Base-by-base conservation (phyloP, 768 basidiomycete species). In the Psilocybe subaeruginosa region DNA sequence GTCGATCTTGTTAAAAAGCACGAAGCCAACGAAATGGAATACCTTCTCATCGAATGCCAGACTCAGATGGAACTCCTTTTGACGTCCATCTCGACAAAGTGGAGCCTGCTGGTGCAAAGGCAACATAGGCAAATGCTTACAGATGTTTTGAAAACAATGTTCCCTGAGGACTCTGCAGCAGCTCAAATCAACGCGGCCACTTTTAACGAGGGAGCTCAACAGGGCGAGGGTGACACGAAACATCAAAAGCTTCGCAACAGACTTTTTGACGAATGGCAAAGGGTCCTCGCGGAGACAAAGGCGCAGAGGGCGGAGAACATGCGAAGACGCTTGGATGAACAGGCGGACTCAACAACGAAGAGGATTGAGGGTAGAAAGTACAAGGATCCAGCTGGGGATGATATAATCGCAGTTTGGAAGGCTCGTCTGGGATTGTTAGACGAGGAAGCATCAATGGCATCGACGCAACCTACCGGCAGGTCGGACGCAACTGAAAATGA, bases 21-120 rank as follows among this genome's bases (percentile, higher is more conserved):
- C 31, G 52, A 60, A 17, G 52, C 52, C 27, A 60, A 55, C 14
- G 59, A 60, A 29, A 52, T 59, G 19, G 58, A 59, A 52, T 59
- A 39, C n/a, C 48, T 59, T 16, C 48, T 59, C 4, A 51, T 59
- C 11, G 58, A 52, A 52, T 59, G 48, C 17, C 48, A 49, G 8
- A 43, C 19, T 16, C 27, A 6, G 4, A 33, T 52, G 35, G 58
- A 59, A 39, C 58, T 9, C 3, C 50, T 59, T 3, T 41, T 59
- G 39, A 37, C 19, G 23, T 27, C 33, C 35, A 59, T 49, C 12
- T 31, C 35, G 16, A 27, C 11, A 8, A 37, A 59, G 16, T 59
- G 58, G 58, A 59, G 17, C 6, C 27, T 2, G 50, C 8, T 17
- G 48, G 50, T 33, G 11, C 19, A 19, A 41, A 39, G 17, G 9